Base-by-base conservation (phyloP, 1,284 basidiomycete species). In the Moesziomyces sp. region DNA sequence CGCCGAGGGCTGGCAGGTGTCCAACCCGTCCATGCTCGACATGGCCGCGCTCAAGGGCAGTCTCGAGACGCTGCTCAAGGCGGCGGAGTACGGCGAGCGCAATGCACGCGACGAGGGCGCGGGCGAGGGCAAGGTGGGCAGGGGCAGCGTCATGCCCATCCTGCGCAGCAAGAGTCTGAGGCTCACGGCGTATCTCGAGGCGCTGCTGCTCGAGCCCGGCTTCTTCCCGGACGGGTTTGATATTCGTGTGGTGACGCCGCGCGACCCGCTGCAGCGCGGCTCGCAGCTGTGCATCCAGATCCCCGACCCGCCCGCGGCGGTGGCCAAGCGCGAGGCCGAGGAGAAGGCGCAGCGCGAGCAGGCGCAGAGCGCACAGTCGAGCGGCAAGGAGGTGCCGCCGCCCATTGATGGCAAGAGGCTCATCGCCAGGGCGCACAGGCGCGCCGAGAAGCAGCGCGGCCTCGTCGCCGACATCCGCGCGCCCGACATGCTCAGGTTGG, bases 1-100 rank as follows among this genome's bases (percentile, higher is more conserved):
- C 50, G 97, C 97, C 1, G 92, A 93, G 82, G 95, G 95, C 33
- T 98, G 92, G 86, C 94, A 97, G 83, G 91, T 95, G 84, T 97
- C 94, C 28, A 97, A 97, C 85, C 94, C 96, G 3, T 91, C 90
- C 62, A 89, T 92, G 44, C 86, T 99, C 60, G 89, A 90, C 49
- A 88, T 92, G 87, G 68, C 74, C n/a, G 57, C 72, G 24, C 57
- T 83, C 23, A 67, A 70, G n/a, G 81, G 81, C 21, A 70, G 71
- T 6, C 56, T 83, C 6, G 81, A 83, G 61, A 79, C 79, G 47
- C 55, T 82, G 43, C 45, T 51, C 16, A 53, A 58, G 26, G 78
- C 75, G 1, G 43, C 53, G 11, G 46, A 71, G 24, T 61, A 58
- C 16, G 69, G 57, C 5, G 16, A 50, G 33, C 51, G 54, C 38